These are phyloP conservation scores for Pseudogymnoascus sp. DNA, from an alignment of 2,329 filamentous ascomycete species.

Conservation along the genomic window DNA sequence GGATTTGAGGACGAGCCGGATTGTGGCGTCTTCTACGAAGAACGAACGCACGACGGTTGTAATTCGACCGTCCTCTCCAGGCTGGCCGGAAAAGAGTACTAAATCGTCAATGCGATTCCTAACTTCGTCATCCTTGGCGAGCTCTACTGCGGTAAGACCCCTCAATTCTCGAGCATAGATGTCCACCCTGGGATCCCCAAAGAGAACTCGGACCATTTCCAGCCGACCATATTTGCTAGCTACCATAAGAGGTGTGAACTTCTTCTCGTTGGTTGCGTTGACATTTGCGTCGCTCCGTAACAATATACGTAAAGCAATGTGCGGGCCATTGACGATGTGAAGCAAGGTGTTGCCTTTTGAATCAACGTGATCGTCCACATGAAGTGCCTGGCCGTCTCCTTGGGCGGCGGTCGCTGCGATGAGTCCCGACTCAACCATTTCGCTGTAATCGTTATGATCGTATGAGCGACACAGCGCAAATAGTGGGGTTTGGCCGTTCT, in stretches of 20 bases:
- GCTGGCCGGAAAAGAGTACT: conserved; percentile 67
- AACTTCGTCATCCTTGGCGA: conserved; percentile 96
- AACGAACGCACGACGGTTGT: conserved; percentile 92
- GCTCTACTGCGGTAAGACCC: conserved; percentile 86
- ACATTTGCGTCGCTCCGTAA: conserved; percentile 87
- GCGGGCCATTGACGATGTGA: conserved; percentile 87
- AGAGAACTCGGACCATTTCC: conserved; percentile 83
- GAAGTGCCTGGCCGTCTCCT: conserved; percentile 68
- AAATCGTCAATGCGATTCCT: conserved; percentile 94
- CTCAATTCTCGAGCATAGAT: conserved; percentile 73
- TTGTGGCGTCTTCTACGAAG: conserved; percentile 93
- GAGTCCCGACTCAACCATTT: conserved; percentile 80
- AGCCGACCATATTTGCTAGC: conserved; percentile 96
- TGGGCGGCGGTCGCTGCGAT: conserved; percentile 66
- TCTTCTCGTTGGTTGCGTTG: conserved; percentile 91
- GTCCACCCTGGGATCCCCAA: conserved; percentile 81
- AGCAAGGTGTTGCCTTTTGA: conserved; percentile 86
- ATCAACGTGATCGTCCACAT: conserved; percentile 89
- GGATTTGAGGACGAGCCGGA: conserved; percentile 89
- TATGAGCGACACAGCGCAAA: conserved; percentile 95
- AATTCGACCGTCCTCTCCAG: conserved; percentile 68
- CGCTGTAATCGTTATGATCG: conserved; percentile 77
- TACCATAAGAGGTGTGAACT: conserved; percentile 93
- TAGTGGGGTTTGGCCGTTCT: conserved; percentile 94
- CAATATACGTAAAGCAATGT: conserved; percentile 67